phyloP scores from a whole-genome alignment of 139 green algal species.

The Asterochloris erici region DNA sequence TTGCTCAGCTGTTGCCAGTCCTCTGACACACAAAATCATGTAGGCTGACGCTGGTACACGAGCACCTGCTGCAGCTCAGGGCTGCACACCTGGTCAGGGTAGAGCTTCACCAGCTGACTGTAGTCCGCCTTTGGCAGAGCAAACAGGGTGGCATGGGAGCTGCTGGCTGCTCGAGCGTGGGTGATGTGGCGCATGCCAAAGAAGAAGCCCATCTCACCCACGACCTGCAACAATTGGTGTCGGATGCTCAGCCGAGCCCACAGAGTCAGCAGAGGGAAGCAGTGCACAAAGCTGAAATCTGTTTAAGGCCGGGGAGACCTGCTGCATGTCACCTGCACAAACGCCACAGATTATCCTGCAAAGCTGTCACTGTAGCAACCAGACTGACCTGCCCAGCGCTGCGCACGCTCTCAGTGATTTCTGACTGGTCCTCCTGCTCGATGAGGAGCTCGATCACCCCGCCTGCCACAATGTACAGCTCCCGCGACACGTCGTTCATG shows the following conservation, averaged over 20 bases:
- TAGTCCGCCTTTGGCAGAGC: slow-evolving; percentile 21
- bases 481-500: slow-evolving; percentile 23
- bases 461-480: slow-evolving; percentile 29
- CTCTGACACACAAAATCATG: background rate
- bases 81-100: slow-evolving; percentile 23
- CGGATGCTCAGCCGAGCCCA: background rate
- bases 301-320: background rate
- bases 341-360: background rate
- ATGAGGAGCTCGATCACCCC: slow-evolving; percentile 21
- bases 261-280: background rate
- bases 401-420: slow-evolving; percentile 13
- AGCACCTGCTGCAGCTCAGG: background rate
- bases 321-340: background rate
- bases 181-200: slow-evolving; percentile 31
- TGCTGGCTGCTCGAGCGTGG: slow-evolving; percentile 14
- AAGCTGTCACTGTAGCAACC: background rate
- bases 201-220: slow-evolving; percentile 29
- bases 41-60: background rate
- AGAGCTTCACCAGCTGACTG: slow-evolving; percentile 31
- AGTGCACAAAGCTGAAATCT: background rate
- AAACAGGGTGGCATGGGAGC: slow-evolving; percentile 14
- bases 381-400: slow-evolving; percentile 11
- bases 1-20: too few species aligned
- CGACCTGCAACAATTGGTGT: background rate
- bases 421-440: slow-evolving; percentile 13